Percentiles rank a stretch among this genome's conserved stretches.
These are phyloP conservation scores for Schizothecium vesticola DNA, from an alignment of 495 filamentous ascomycete genomes.

Conservation along the genomic window DNA sequence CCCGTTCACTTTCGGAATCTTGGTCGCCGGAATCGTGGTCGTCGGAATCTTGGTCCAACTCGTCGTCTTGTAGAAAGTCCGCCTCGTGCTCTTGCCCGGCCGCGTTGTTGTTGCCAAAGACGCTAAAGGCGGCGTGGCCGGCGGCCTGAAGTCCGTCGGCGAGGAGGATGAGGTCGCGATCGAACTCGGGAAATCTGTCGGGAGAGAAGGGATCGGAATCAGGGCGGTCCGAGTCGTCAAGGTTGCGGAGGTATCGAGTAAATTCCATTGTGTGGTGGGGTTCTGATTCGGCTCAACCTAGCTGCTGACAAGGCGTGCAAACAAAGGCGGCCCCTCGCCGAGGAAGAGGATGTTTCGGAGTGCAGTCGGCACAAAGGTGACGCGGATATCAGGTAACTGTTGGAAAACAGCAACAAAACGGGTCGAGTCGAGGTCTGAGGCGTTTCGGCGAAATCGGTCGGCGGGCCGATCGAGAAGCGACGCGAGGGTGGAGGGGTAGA, in stretches of 20 bases:
- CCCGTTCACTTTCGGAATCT: not conserved
- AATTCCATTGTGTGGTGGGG: not conserved
- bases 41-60: no score
- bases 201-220: not conserved
- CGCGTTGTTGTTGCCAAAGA: no score
- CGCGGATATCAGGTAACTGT: not conserved
- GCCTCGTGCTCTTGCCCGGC: no score
- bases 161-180: not conserved
- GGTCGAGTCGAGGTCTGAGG: not conserved
- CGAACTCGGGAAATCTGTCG: not conserved
- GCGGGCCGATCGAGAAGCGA: not conserved
- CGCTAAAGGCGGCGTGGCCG: not conserved
- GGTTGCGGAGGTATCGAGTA: not conserved
- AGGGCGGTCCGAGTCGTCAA: not conserved
- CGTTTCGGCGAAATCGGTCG: not conserved
- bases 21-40: not conserved
- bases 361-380: not conserved
- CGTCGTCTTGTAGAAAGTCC: no score
- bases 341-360: not conserved
- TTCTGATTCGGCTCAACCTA: no score
- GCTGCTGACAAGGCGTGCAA: not conserved
- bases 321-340: not conserved
- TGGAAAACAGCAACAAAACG: not conserved
- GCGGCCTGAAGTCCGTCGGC: not conserved
- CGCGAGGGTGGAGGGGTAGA: not conserved